Base-by-base conservation (phyloP, 2,329 filamentous ascomycete species). In the Cyanodermella asteris region DNA sequence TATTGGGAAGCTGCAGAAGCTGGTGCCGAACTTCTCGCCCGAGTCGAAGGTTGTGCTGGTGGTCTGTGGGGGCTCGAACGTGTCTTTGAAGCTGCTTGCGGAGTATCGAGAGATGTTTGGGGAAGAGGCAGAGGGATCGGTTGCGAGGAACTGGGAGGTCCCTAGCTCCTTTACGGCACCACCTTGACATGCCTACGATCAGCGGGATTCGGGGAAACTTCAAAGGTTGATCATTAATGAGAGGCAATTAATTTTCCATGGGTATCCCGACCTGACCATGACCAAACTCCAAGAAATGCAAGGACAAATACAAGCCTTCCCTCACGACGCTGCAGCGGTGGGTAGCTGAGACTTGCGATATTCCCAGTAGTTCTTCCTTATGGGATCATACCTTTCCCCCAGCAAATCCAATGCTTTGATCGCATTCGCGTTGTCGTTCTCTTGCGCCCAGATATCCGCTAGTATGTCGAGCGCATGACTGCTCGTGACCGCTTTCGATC, bases 281-380 rank as follows among this genome's bases (percentile, higher is more conserved):
- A n/a, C n/a, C n/a, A n/a, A n/a, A n/a, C n/a, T n/a, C n/a, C n/a
- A n/a, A n/a, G n/a, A n/a, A n/a, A n/a, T n/a, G n/a, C n/a, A n/a
- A n/a, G n/a, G n/a, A n/a, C n/a, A n/a, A n/a, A n/a, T n/a, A n/a
- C n/a, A n/a, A n/a, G n/a, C n/a, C n/a, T n/a, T n/a, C n/a, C n/a
- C n/a, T n/a, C n/a, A n/a, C n/a, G n/a, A n/a, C n/a, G n/a, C n/a
- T n/a, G n/a, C n/a, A n/a, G n/a, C n/a, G n/a, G n/a, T n/a, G n/a
- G n/a, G n/a, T n/a, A n/a, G n/a, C 36, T 55, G 41, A 20, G 44
- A 49, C 42, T 66, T 68, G 42, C 65, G 59, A 51, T 75, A 91
- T 39, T 76, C 71, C 87, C 87, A 97, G 50, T 93, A 97, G 34
- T 82, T 84, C 35, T 70, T 72, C 29, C 87, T 61, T 31, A 97